Base-by-base conservation (phyloP, 257 asterid genomes). In the Fraxinus anomala region DNA sequence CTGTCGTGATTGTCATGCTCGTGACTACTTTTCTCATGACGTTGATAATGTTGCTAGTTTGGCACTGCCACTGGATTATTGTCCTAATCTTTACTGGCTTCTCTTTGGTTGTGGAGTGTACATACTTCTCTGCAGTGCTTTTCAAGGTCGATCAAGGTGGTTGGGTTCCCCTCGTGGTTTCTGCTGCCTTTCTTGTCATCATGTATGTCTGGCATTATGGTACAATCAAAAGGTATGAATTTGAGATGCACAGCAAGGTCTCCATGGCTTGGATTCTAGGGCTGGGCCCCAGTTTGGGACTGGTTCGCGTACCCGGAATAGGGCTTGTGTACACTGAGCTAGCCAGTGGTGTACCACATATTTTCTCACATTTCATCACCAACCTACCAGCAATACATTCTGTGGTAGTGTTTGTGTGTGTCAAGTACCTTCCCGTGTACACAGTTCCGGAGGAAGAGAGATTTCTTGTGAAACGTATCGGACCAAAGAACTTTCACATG, bases 251-350 rank as follows among this genome's bases (percentile, higher is more conserved):
- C 74, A 91, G 93, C 87, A 92, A 88, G 83, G 94, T 91, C 51
- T 90, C 96, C 0, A 83, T 92, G 93, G 92, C 89, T 33, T 91
- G 96, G 96, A 84, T 92, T 73, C 83, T 91, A n/a, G 95, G 96
- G 2, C 92, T 92, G 0, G 96, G 96, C 49, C 95, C 96, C 73
- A 88, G 95, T 81, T 80, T 91, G 40, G 95, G 97, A n/a, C 85
- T 91, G 30, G 96, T 87, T 33, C 93, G 96, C 2, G 96, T 92
- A 24, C 96, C 96, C 0, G 96, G 96, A 3, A 78, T 91, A 21
- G 96, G 95, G 14, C 92, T 92, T 19, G 92, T 92, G 14, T 91
- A 92, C 87, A 88, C 96, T 0, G 97, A 92, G 81, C 93, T 91
- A 44, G 93, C 93, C 0, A 89, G 90, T 47, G 93, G 96, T 13